Base-by-base conservation (phyloP, 2,329 filamentous ascomycete genomes). In the Nemania bipapillata region DNA sequence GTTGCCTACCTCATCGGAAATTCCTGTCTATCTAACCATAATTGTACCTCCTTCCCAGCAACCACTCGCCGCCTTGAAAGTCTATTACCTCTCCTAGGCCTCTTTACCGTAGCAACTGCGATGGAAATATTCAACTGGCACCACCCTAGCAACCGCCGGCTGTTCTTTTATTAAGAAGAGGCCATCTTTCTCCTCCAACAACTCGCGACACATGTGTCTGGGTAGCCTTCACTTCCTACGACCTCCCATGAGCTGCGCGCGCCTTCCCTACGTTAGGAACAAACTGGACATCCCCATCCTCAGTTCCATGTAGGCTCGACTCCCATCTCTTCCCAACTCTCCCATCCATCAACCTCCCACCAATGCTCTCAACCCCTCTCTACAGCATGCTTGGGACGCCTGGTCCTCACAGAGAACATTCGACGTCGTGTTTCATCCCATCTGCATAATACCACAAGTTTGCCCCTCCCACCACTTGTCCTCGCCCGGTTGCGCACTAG, bases 91-190 rank as follows among this genome's bases (percentile, higher is more conserved):
- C 54, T 40, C 37, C n/a, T n/a, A n/a, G 26, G 32, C 52, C 49
- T 60, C 20, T 64, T 52, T 32, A 24, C 17, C 53, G 30, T 49
- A 61, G 65, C 40, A 69, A 68, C 63, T 70, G 65, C 65, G 42
- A 72, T 72, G 70, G 70, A 68, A 68, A 66, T 49, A 60, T 57
- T 50, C 59, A 8, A 58, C 35, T 59, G 45, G 65, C 28, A 15
- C 59, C 28, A 17, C 56, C 40, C 55, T 66, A 63, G 68, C 65
- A 69, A 69, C 70, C 63, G 54, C 68, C 42, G 63, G 70, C 69
- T 64, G 65, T 61, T 60, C 35, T 56, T 58, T 40, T 22, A 63
- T 63, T 59, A 28, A 54, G 50, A 54, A 54, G 45, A 60, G 50
- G 28, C 26, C 24, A 60, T 32, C 30, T 32, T n/a, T n/a, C n/a